Base-by-base conservation (phyloP, 257 asterid genomes). In the Solanum sparsipilum region DNA sequence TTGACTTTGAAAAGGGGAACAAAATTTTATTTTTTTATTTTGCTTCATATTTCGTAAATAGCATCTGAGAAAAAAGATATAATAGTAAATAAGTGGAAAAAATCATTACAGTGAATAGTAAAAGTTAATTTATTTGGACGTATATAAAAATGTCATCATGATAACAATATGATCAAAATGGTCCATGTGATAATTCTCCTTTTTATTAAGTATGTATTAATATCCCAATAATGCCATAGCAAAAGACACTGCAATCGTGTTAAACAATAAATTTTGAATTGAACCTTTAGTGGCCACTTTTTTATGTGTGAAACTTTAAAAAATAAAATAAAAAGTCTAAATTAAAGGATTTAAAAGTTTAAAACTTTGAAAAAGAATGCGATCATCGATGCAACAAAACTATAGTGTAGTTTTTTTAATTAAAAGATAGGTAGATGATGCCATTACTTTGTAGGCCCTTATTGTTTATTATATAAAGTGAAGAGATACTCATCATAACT, bases 221-320 rank as follows among this genome's bases (percentile, higher is more conserved):
- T 91, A 79, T 82, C 79, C 90, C 91, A 92, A 92, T 92, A 89
- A 94, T 89, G 91, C 74, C 89, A 89, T 58, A 46, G 88, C 86
- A 84, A 83, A 90, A 87, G 90, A 90, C 91, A 88, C 79, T 46
- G 75, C 87, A 44, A 52, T 68, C 46, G 70, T 84, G 35, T 52
- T 68, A 91, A 90, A 86, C 89, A 88, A 84, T 83, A 72, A 74
- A 65, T 87, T 87, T 35, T 36, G 52, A 36, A 36, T 74, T 87
- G 89, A 83, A 74, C 86, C 81, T 52, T 90, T 90, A 88, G 60
- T 84, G 81, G 34, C 83, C 84, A 32, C 79, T 76, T 41, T 25
- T 25, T 34, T 85, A 76, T 79, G 58, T 29, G 39, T 27, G 72
- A 84, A 36, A 79, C 78, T 85, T 76, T 88, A 27, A 27, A n/a